Conservation (phyloP, 75 land plant genomes). For the Cupressus sempervirens region DNA sequence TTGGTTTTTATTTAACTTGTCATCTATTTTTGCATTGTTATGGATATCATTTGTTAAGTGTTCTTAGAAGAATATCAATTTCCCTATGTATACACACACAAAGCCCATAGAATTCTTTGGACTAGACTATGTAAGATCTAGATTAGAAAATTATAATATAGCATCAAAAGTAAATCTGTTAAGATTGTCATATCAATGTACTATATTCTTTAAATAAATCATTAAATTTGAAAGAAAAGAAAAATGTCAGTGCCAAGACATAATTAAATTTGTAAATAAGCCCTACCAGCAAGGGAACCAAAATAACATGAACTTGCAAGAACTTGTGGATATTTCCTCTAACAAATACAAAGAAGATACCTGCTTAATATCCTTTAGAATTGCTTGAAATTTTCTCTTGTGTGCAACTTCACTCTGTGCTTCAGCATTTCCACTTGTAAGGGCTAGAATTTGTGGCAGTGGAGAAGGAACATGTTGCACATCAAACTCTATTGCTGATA, state of each 20-base stretch:
- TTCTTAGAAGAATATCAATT: neutral
- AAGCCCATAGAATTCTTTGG: neutral
- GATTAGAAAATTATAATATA: neutral
- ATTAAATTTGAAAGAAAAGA: neutral
- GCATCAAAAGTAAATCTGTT: neutral
- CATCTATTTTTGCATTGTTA: neutral
- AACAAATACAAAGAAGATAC: constrained; percentile 14
- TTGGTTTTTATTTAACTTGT: neutral
- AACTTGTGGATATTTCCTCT: neutral
- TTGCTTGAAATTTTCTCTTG: constrained; percentile 58
- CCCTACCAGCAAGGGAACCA: neutral
- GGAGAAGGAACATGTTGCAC: constrained; percentile 57
- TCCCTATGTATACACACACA: neutral
- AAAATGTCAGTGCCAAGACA: neutral
- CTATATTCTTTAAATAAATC: neutral
- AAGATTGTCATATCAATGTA: neutral
- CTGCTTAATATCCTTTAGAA: constrained; percentile 66
- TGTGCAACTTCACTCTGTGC: constrained; percentile 19
- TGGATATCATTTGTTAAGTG: neutral
- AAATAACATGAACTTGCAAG: neutral
- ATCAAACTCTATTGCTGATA: constrained; percentile 24
- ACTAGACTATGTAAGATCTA: neutral
- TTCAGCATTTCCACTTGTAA: constrained; percentile 23
- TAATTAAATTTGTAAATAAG: neutral
- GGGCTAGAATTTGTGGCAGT: constrained; percentile 40